Conservation (phyloP, 176 grass and related monocot species). For the Raddia guianensis region DNA sequence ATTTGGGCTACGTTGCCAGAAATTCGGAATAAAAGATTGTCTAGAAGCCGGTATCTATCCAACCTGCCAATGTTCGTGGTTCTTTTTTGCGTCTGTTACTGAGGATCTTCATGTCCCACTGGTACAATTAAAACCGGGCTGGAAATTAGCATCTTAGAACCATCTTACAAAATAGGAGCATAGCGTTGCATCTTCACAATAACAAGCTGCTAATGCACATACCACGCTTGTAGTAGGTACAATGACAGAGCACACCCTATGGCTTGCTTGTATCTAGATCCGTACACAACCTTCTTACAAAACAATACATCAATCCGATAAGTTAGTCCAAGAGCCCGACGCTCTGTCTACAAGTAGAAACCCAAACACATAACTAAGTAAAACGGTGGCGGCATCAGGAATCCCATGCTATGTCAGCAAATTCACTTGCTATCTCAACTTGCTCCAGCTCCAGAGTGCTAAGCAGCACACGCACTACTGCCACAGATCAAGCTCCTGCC, state of each 20-base stretch:
- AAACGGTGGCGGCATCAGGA: background rate
- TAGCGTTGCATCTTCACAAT: background rate
- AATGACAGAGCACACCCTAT: background rate
- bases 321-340: background rate
- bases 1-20: background rate
- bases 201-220: background rate
- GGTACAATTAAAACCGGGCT: background rate
- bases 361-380: slow-evolving; percentile 8
- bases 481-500: slow-evolving; percentile 68
- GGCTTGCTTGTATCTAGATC: slow-evolving; percentile 23
- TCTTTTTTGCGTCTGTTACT: background rate
- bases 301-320: slow-evolving; percentile 3
- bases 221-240: background rate
- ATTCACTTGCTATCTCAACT: slow-evolving; percentile 36
- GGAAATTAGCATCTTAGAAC: background rate
- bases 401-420: slow-evolving; percentile 36
- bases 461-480: slow-evolving; percentile 47
- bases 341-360: background rate
- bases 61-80: background rate
- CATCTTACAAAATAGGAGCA: background rate
- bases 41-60: no score
- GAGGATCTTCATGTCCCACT: background rate
- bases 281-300: slow-evolving; percentile 43
- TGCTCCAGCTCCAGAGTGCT: slow-evolving; percentile 5
- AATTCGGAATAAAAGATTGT: background rate